Evolutionary conservation across 2,329 filamentous ascomycete species (phyloP).

Genomic region (Davidsoniella australis): DNA sequence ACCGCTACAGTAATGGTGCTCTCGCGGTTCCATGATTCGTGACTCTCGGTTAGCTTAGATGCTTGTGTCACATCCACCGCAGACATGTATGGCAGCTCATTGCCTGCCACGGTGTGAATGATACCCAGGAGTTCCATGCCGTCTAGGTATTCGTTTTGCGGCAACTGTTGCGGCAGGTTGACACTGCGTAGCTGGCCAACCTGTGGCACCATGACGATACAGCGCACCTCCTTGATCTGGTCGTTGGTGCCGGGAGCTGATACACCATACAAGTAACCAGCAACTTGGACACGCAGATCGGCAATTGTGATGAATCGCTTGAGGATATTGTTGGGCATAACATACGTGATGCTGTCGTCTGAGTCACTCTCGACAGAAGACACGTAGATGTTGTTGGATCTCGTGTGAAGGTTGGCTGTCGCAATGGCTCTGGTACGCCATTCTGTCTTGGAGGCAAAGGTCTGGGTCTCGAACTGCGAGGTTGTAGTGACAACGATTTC

Average conservation of each 20-base stretch:
- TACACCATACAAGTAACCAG: slow-evolving; percentile 83
- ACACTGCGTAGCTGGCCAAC: slow-evolving; percentile 86
- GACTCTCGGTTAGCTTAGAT: slow-evolving; percentile 70
- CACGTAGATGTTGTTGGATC: slow-evolving; percentile 97
- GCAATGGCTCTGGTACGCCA: slow-evolving; percentile 96
- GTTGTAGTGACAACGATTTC: slow-evolving; percentile 98
- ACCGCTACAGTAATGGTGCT: slow-evolving; percentile 92
- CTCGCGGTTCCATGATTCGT: slow-evolving; percentile 59
- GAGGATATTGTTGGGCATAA: slow-evolving; percentile 97
- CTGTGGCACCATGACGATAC: slow-evolving; percentile 94
- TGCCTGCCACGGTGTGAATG: slow-evolving; percentile 89
- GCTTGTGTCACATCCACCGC: slow-evolving; percentile 90
- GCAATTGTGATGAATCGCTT: slow-evolving; percentile 97
- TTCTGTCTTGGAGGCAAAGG: slow-evolving; percentile 95
- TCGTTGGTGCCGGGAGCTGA: slow-evolving; percentile 92
- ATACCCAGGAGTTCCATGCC: slow-evolving; percentile 79
- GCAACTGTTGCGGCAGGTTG: slow-evolving; percentile 74
- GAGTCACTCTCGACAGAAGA: slow-evolving; percentile 86
- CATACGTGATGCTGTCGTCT: slow-evolving; percentile 72
- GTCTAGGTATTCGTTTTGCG: slow-evolving; percentile 79
- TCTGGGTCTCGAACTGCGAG: slow-evolving; percentile 93
- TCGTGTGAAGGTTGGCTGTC: slow-evolving; percentile 81
- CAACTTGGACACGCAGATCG: slow-evolving; percentile 89
- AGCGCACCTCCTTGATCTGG: slow-evolving; percentile 90
- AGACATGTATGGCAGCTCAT: slow-evolving; percentile 92